Evolutionary conservation across 2,329 filamentous ascomycete genomes (phyloP).

Genomic region (Sarocladiaceae sp.): DNA sequence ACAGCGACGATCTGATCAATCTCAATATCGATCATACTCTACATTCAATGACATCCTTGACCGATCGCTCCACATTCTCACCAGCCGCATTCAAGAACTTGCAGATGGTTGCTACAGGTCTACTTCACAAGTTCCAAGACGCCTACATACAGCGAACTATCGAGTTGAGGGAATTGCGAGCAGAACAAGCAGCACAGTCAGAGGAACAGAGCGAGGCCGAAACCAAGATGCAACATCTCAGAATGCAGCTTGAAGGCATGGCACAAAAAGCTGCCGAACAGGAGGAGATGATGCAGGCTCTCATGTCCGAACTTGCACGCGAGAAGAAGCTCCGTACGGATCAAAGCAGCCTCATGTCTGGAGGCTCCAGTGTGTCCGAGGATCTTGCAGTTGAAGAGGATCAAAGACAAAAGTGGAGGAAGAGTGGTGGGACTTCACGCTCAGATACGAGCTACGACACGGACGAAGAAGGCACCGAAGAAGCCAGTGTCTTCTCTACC

Average conservation of each 20-base stretch:
- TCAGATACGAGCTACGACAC: constrained; percentile 39
- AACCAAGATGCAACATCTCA: constrained; percentile 48
- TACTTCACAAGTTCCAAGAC: constrained; percentile 52
- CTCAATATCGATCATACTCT: constrained; percentile 53
- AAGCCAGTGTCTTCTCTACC: constrained; percentile 54
- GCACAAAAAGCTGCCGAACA: constrained; percentile 48
- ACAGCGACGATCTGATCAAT: constrained; percentile 50
- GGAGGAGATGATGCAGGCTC: constrained; percentile 44
- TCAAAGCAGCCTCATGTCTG: constrained; percentile 29
- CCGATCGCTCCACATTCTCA: constrained; percentile 48
- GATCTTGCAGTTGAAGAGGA: constrained; percentile 53
- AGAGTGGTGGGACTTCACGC: constrained; percentile 39
- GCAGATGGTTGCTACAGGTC: constrained; percentile 51
- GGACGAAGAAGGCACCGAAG: constrained; percentile 47
- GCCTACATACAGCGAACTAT: constrained; percentile 53
- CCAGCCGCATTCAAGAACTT: constrained; percentile 58
- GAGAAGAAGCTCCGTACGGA: constrained; percentile 45
- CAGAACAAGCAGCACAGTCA: constrained; percentile 47
- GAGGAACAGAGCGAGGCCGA: constrained; percentile 56
- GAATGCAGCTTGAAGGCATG: constrained; percentile 58
- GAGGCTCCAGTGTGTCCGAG: constrained; percentile 43
- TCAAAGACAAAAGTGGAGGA: constrained; percentile 31
- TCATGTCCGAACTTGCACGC: constrained; percentile 46
- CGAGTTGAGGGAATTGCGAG: constrained; percentile 45
- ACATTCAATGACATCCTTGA: constrained; percentile 40